These are phyloP conservation scores for Clonostachys sp. DNA, from an alignment of 2,329 filamentous ascomycete genomes.

Conservation along the genomic window DNA sequence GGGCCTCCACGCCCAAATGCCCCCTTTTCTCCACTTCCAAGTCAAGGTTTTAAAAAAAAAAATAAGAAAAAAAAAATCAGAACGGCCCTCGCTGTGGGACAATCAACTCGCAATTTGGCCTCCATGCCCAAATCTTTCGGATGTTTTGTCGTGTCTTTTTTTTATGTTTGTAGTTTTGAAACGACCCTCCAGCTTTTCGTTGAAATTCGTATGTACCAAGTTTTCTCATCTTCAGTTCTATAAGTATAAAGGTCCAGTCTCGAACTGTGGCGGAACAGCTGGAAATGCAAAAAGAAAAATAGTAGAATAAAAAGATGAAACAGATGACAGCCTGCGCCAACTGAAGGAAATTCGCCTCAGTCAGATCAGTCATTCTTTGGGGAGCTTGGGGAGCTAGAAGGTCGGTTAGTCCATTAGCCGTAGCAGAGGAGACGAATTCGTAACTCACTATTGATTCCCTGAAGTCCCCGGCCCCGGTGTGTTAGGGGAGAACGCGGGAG, in stretches of 20 bases:
- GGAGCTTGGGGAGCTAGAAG: conserved; percentile 34
- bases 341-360: conserved; percentile 22
- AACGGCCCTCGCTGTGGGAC: too few relatives aligned
- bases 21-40: not conserved
- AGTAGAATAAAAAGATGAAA: conserved; percentile 10
- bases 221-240: too few relatives aligned
- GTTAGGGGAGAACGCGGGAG: conserved; percentile 37
- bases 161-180: not conserved
- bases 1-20: conserved; percentile 1
- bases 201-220: not conserved
- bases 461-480: conserved; percentile 37
- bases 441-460: conserved; percentile 35
- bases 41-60: not conserved
- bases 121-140: too few relatives aligned
- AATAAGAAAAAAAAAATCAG: too few relatives aligned
- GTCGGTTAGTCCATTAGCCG: conserved; percentile 14
- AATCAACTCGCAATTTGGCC: too few relatives aligned
- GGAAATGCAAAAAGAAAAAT: conserved; percentile 1
- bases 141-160: not conserved
- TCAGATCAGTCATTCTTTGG: conserved; percentile 31
- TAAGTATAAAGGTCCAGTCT: too few relatives aligned
- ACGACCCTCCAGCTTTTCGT: not conserved
- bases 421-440: not conserved
- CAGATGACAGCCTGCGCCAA: conserved; percentile 20
- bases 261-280: not conserved